Evolutionary conservation across 768 basidiomycete genomes (phyloP).

Genomic region (Leccinellum luteum): DNA sequence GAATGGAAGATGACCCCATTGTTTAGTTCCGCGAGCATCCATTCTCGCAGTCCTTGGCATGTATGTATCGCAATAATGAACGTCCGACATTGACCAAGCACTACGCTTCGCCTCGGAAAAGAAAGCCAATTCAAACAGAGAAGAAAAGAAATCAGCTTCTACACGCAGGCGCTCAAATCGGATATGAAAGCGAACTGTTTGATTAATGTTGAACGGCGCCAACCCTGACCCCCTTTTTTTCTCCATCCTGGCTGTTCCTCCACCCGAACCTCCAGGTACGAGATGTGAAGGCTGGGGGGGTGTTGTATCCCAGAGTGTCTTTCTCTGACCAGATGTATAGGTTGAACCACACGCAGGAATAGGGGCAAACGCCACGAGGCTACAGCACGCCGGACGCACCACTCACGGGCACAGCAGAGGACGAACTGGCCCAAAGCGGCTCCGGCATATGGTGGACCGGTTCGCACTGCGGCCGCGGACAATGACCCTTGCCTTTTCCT

Average conservation of each 20-base stretch:
- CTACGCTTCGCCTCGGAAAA: slow-evolving; percentile 22
- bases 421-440: neutral
- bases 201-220: neutral
- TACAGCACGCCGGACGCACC: slow-evolving; percentile 14
- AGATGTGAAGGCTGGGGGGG: neutral
- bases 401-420: slow-evolving; percentile 1
- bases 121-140: slow-evolving; percentile 2
- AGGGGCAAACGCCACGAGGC: slow-evolving; percentile 19
- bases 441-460: neutral
- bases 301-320: slow-evolving; percentile 4
- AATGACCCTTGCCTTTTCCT: neutral
- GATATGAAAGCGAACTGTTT: slow-evolving; percentile 1
- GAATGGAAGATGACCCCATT: slow-evolving; percentile 1
- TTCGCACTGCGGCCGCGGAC: neutral
- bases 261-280: neutral
- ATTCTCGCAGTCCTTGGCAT: neutral
- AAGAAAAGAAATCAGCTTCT: neutral
- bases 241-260: neutral
- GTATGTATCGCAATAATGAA: neutral
- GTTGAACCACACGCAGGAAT: neutral
- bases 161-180: slow-evolving; percentile 1
- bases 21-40: neutral
- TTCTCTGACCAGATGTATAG: neutral
- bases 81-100: slow-evolving; percentile 1
- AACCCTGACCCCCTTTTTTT: neutral